phyloP scores from a whole-genome alignment of 164 flowering plant genomes.

The Magnolia kwangsiensis region DNA sequence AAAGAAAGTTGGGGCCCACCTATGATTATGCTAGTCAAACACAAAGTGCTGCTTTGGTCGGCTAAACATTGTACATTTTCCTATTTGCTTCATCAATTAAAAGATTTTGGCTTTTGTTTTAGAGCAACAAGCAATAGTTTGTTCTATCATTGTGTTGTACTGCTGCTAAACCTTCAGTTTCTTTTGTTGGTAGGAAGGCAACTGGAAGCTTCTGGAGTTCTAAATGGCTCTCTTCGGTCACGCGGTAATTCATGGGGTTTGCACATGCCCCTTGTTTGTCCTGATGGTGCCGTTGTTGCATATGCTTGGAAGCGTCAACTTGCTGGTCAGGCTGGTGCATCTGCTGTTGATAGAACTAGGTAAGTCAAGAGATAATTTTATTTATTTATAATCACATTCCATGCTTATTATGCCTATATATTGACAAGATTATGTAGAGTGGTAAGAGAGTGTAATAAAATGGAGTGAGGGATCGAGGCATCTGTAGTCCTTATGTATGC shows the following conservation, averaged over 20 bases:
- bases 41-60: not conserved
- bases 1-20: not conserved
- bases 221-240: conserved; percentile 73
- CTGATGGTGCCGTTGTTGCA: conserved; percentile 98
- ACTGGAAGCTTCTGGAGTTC: conserved; percentile 83
- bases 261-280: conserved; percentile 98
- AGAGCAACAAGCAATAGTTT: not conserved
- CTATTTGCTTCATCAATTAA: not conserved
- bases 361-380: conserved; percentile 11
- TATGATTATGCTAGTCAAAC: not conserved
- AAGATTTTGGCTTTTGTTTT: not conserved
- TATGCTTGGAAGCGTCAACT: conserved; percentile 99
- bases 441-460: not conserved
- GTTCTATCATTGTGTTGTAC: not conserved
- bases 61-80: not conserved
- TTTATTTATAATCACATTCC: not conserved
- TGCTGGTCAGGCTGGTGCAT: conserved; percentile 99
- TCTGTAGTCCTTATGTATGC: too few relatives aligned
- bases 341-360: conserved; percentile 98
- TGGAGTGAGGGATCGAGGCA: too few relatives aligned
- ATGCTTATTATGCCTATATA: not conserved
- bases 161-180: not conserved
- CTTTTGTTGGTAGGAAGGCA: conserved; percentile 57
- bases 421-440: not conserved
- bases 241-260: conserved; percentile 93